Evolutionary conservation across 345 rosid genomes (phyloP).

Genomic region (Acer yangbiense): DNA sequence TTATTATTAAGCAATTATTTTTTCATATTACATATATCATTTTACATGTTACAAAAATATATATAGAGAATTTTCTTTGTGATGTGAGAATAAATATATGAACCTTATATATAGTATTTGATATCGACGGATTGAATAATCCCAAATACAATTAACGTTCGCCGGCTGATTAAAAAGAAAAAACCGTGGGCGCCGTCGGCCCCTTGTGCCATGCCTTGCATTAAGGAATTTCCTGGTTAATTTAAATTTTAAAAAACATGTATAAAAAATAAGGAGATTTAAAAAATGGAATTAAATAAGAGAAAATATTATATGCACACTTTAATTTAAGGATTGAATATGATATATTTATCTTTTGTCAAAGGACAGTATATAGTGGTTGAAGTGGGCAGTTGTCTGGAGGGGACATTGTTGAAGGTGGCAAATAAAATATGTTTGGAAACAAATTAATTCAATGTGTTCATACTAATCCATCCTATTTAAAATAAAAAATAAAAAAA

Average conservation of each 20-base stretch:
- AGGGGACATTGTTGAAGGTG: conserved; percentile 1
- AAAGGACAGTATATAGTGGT: not conserved
- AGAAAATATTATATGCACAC: not conserved
- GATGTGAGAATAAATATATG: too few relatives aligned
- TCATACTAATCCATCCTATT: not conserved
- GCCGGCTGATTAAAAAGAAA: too few relatives aligned
- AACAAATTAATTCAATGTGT: not conserved
- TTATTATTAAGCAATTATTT: too few relatives aligned
- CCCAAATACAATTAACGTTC: too few relatives aligned
- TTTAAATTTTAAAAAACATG: not conserved
- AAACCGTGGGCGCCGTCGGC: conserved; percentile 11
- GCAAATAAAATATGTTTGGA: not conserved
- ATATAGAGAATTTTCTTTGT: too few relatives aligned
- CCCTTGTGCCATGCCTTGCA: conserved; percentile 10
- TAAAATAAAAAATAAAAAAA: too few relatives aligned
- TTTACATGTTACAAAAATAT: too few relatives aligned
- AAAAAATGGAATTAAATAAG: not conserved
- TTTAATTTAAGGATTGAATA: not conserved
- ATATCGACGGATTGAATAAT: too few relatives aligned
- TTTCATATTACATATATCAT: not conserved
- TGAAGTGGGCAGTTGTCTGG: conserved; percentile 1
- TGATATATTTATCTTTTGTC: not conserved
- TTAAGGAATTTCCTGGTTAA: not conserved
- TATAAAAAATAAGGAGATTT: not conserved
- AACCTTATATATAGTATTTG: too few relatives aligned